A percentile compares a stretch with the other conserved stretches of the same genome.
Evolutionary conservation across 2,329 filamentous ascomycete species (phyloP).

Genomic region (Chaetomium olivaceum): DNA sequence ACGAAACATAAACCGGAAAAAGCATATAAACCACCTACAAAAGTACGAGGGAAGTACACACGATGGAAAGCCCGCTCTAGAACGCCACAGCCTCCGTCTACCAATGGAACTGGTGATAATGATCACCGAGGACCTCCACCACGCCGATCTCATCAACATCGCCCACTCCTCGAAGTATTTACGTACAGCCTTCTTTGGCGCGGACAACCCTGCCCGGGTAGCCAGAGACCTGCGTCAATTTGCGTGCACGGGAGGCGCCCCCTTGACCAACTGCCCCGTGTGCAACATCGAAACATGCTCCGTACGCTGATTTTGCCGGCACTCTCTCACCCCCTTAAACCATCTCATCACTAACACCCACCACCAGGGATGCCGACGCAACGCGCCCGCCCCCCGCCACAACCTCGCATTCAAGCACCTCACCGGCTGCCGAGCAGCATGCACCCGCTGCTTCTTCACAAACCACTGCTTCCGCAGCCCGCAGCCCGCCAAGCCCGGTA

Average conservation of each 20-base stretch:
- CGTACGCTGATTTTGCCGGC: background rate
- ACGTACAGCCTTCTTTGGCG: background rate
- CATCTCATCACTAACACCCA: background rate
- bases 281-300: slow-evolving; percentile 8
- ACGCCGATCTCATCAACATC: slow-evolving; percentile 5
- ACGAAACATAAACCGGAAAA: background rate
- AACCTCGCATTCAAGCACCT: background rate
- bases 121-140: slow-evolving; percentile 7
- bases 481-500: background rate
- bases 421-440: background rate
- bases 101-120: slow-evolving; percentile 8
- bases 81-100: background rate
- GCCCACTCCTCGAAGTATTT: background rate
- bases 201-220: background rate
- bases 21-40: background rate
- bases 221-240: background rate
- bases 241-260: background rate
- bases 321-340: too few species aligned
- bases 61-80: background rate
- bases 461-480: background rate
- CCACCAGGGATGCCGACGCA: background rate
- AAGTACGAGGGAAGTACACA: background rate
- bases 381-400: background rate
- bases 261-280: background rate
- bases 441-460: slow-evolving; percentile 5